Evolutionary conservation across 2,329 filamentous ascomycete species (phyloP), one percentile per base, ranked within the genome.

Genomic region (Penicillium sp.): DNA sequence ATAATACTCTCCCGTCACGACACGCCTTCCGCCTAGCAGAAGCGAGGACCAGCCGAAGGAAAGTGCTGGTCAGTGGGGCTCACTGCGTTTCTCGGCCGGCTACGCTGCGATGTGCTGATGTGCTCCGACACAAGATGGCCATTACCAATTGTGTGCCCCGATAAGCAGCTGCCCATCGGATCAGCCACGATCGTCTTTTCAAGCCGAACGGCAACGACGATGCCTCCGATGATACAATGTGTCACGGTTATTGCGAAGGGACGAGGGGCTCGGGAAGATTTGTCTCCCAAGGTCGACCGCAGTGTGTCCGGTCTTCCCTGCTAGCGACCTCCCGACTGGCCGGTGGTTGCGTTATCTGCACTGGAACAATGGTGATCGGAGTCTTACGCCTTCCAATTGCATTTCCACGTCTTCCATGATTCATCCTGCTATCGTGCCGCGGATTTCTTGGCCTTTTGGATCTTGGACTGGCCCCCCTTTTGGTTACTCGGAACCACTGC

Each of bases 31-130:
- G 42, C 41, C 53, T 48, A 34, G 59, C 35, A 50, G 53, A 55
- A 22, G 58, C 65, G 64, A 65, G 59, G 64, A 66, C 57, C 58
- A 47, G 50, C 66, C 71, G 71, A 72, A 57, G 67, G 59, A 63
- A 71, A 68, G 64, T 64, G 64, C 51, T 31, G 20, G 22, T 11
- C 57, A 57, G 69, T 71, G 69, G 69, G 69, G 69, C 63, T 20
- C n/a, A 38, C 34, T 63, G 62, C 63, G 54, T 62, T 38, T 64
- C 63, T 63, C 63, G 63, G 63, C 63, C 63, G 63, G 58, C 22
- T 55, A 17, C 20, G 25, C 28, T 35, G 14, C n/a, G 15, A 15
- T 55, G 34, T 7, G 25, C 15, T 35, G 15, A n/a, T 55, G 34
- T 7, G 25, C 15, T 35, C 25, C 10, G 12, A 31, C 7, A 17